Evolutionary conservation across 768 basidiomycete species (phyloP).

Genomic region (Inosperma sp.): DNA sequence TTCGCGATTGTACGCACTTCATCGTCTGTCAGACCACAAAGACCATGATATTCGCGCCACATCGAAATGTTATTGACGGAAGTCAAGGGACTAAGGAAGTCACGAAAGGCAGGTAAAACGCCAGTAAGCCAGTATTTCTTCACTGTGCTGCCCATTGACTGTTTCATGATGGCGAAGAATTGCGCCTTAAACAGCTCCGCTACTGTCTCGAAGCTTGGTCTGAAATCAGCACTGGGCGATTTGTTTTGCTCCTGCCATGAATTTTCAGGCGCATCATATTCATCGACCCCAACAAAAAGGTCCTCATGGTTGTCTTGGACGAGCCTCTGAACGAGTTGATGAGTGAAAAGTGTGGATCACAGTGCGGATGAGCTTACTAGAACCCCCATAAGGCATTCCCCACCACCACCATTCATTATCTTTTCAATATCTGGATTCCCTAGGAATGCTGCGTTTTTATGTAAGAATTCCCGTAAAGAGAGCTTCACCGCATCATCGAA

Average conservation of each 20-base stretch:
- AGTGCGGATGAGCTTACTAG: no score
- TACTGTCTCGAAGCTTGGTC: no score
- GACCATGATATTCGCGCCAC: not conserved
- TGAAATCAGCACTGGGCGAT: no score
- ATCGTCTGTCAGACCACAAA: not conserved
- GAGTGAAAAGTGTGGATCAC: no score
- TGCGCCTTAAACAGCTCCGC: no score
- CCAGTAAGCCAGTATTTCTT: not conserved
- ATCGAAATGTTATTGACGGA: not conserved
- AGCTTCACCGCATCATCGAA: not conserved
- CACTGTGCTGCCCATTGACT: not conserved
- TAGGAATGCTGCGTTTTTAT: not conserved
- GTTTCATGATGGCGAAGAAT: not conserved
- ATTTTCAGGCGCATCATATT: not conserved
- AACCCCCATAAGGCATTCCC: no score
- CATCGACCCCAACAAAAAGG: not conserved
- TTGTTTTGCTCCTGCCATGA: no score
- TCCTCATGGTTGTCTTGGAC: not conserved
- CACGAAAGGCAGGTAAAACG: not conserved
- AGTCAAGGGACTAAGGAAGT: not conserved
- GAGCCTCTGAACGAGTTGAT: not conserved
- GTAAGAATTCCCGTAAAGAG: not conserved
- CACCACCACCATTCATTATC: no score
- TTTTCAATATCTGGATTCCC: not conserved
- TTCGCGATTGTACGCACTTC: not conserved